phyloP scores from a whole-genome alignment of 495 filamentous ascomycete species.

The Lichenothelia convexa region DNA sequence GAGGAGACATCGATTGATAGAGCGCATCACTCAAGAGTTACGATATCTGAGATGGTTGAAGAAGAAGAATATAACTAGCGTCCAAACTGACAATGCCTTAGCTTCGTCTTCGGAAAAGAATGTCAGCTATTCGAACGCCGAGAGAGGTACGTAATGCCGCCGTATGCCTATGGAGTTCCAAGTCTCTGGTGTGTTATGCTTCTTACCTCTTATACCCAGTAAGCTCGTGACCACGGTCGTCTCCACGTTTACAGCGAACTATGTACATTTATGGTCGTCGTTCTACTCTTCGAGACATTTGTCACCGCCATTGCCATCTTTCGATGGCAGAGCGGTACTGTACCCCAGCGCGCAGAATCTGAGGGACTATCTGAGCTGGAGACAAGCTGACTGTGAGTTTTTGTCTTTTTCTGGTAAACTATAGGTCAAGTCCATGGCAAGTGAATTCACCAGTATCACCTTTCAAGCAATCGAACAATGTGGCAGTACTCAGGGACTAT shows the following conservation, averaged over 20 bases:
- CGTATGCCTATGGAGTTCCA: not conserved
- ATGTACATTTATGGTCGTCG: conserved; percentile 59
- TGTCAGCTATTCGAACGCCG: conserved; percentile 74
- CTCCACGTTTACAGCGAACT: conserved; percentile 85
- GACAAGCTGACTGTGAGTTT: conserved; percentile 79
- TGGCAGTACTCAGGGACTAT: not conserved
- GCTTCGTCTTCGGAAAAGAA: conserved; percentile 74
- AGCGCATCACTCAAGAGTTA: too few species aligned
- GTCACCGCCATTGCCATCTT: conserved; percentile 60
- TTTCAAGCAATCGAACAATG: not conserved
- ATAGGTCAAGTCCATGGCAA: too few species aligned
- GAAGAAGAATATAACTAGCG: too few species aligned
- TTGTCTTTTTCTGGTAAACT: not conserved
- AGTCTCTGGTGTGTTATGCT: not conserved
- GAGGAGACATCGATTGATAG: not conserved
- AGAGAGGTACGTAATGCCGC: conserved; percentile 38
- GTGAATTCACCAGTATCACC: conserved; percentile 2
- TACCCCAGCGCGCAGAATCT: conserved; percentile 67
- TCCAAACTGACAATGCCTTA: conserved; percentile 18
- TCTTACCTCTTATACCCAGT: conserved; percentile 30
- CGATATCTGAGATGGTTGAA: not conserved
- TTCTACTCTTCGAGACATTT: conserved; percentile 55
- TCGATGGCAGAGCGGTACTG: conserved; percentile 78
- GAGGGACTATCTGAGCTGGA: conserved; percentile 90
- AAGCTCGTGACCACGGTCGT: conserved; percentile 83